Conservation (phyloP, 192 early-diverging fungal species). For the Dissophora globulifera region DNA sequence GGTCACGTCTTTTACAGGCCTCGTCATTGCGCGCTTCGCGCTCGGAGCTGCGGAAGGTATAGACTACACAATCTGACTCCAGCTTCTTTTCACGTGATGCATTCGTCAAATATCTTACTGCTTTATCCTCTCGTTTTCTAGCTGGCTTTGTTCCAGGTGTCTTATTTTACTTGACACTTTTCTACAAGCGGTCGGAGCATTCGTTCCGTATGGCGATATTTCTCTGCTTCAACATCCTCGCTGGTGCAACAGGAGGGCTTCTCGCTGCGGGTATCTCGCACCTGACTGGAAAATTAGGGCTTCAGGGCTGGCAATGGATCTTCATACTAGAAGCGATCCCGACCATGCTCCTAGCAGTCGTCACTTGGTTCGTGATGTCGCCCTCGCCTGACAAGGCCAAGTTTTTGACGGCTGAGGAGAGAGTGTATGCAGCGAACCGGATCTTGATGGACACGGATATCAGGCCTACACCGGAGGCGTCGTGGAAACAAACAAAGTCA, state of each 20-base stretch:
- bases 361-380: constrained; percentile 63
- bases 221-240: constrained; percentile 74
- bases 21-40: constrained; percentile 49
- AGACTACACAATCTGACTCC: background rate
- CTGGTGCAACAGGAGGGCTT: constrained; percentile 80
- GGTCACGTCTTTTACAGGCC: constrained; percentile 62
- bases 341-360: constrained; percentile 66
- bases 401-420: constrained; percentile 49
- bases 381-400: constrained; percentile 58
- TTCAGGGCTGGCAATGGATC: constrained; percentile 76
- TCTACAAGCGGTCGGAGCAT: constrained; percentile 75
- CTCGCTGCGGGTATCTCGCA: constrained; percentile 73
- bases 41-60: constrained; percentile 39
- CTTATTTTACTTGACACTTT: constrained; percentile 75
- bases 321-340: constrained; percentile 78
- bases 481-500: constrained; percentile 40
- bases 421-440: constrained; percentile 53
- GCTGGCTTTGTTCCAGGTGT: constrained; percentile 81
- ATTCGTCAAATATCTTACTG: background rate
- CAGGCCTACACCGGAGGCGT: constrained; percentile 9
- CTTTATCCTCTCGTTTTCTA: constrained; percentile 12
- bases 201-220: constrained; percentile 74
- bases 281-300: constrained; percentile 59
- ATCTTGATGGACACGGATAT: constrained; percentile 31
- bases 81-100: background rate